Evolutionary conservation across 495 filamentous ascomycete genomes (phyloP), one percentile per base, ranked within the genome.

Genomic region (Aspergillus funiculosus): DNA sequence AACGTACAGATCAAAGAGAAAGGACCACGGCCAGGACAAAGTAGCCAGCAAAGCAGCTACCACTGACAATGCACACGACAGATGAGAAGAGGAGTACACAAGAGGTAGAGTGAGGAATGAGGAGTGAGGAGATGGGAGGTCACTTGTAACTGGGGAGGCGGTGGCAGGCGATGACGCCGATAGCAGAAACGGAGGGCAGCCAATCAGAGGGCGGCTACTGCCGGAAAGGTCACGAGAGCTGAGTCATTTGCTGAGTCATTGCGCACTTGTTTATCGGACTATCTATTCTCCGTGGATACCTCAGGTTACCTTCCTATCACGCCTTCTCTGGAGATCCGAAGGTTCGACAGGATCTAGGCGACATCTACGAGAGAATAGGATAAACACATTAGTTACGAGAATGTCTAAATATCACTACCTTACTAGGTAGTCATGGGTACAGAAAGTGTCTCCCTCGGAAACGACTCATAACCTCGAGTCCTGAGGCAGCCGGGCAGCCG

Each of bases 151-250:
- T n/a, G n/a, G n/a, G n/a, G 43, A 41, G 49, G 35, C 37, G 52
- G 53, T 39, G 57, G 42, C 49, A 42, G 53, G 50, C 48, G 46
- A 57, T 63, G 57, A 63, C 64, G 61, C 56, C 54, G 53, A 61
- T 49, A 43, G 56, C 53, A 56, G 36, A 54, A 58, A 51, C 35
- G 52, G 43, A 46, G 58, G 64, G 59, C 49, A 54, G 42, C 56
- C 54, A 58, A 56, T 57, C 40, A 51, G 15, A 26, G 15, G 15
- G 51, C 51, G 19, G 56, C 41, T 37, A 51, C 59, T 43, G n/a
- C 40, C 36, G 27, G 37, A 26, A 38, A 56, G 52, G 40, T 50
- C 47, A 49, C 47, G 45, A 24, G 40, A 25, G 41, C 26, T 38
- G 39, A 53, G 36, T 50, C 48, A 53, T 8, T 11, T 2, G 39